Conservation (phyloP, 2,329 filamentous ascomycete genomes). For the Trichoderma polysporum region DNA sequence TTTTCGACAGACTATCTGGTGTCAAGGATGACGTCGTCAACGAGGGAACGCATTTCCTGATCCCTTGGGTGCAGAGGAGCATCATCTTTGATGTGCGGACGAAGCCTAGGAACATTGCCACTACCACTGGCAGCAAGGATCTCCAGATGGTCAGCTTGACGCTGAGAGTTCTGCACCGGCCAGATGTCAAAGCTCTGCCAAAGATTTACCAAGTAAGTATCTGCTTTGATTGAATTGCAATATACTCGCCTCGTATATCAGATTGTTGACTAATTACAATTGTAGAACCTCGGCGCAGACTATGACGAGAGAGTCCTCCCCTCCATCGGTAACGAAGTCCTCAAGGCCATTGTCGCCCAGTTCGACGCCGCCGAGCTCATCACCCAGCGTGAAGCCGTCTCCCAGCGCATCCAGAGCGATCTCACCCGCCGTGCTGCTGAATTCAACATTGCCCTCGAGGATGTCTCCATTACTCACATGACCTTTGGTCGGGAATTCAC, state of each 20-base stretch:
- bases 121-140: constrained; percentile 97
- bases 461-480: constrained; percentile 99
- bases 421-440: constrained; percentile 89
- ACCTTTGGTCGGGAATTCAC: constrained; percentile 99
- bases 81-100: constrained; percentile 97
- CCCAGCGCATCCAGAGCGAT: constrained; percentile 88
- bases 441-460: constrained; percentile 98
- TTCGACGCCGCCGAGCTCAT: constrained; percentile 99
- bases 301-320: constrained; percentile 98
- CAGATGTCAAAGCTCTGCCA: constrained; percentile 86
- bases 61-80: constrained; percentile 93
- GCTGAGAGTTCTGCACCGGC: constrained; percentile 88
- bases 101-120: constrained; percentile 95
- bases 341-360: constrained; percentile 97
- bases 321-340: constrained; percentile 98
- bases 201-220: constrained; percentile 93
- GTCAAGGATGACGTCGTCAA: constrained; percentile 91
- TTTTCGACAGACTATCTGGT: constrained; percentile 91
- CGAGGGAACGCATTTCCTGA: constrained; percentile 94
- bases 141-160: constrained; percentile 99
- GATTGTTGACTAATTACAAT: neutral
- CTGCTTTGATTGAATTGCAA: too few species aligned
- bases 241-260: neutral
- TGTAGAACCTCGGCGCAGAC: constrained; percentile 89
- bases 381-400: constrained; percentile 96